Conservation (phyloP, 352 stramenopile genomes). For the Globisporangium echinulatum region DNA sequence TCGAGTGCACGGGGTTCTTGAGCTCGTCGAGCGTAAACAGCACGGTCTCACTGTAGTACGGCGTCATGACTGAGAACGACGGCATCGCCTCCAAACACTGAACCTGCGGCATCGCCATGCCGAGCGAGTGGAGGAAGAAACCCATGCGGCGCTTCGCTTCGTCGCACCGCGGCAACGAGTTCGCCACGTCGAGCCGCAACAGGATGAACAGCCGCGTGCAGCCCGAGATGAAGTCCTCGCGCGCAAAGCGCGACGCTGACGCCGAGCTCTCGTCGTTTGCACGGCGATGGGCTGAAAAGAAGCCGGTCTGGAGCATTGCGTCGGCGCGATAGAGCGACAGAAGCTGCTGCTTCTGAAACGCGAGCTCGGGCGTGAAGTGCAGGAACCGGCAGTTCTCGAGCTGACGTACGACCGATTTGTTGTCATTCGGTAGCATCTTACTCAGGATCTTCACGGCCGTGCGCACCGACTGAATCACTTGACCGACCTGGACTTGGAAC, state of each 20-base stretch:
- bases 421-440: constrained; percentile 38
- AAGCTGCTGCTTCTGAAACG: constrained; percentile 67
- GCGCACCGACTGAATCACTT: constrained; percentile 50
- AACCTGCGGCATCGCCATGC: constrained; percentile 80
- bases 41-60: constrained; percentile 85
- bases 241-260: constrained; percentile 32
- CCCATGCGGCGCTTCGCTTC: constrained; percentile 82
- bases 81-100: constrained; percentile 74
- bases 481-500: constrained; percentile 60
- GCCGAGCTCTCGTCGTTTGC: constrained; percentile 23
- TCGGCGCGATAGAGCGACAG: constrained; percentile 66
- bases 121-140: constrained; percentile 83
- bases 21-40: constrained; percentile 84
- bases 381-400: constrained; percentile 59
- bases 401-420: constrained; percentile 35
- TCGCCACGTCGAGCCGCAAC: constrained; percentile 58
- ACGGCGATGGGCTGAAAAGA: constrained; percentile 35
- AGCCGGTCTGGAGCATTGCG: constrained; percentile 42
- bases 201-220: constrained; percentile 81
- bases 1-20: constrained; percentile 75
- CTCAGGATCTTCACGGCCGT: constrained; percentile 40
- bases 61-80: constrained; percentile 86
- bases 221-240: constrained; percentile 65
- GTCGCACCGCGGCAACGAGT: constrained; percentile 69
- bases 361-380: constrained; percentile 40